phyloP scores from a whole-genome alignment of 2,329 filamentous ascomycete species.

The Fusarium nurragi region DNA sequence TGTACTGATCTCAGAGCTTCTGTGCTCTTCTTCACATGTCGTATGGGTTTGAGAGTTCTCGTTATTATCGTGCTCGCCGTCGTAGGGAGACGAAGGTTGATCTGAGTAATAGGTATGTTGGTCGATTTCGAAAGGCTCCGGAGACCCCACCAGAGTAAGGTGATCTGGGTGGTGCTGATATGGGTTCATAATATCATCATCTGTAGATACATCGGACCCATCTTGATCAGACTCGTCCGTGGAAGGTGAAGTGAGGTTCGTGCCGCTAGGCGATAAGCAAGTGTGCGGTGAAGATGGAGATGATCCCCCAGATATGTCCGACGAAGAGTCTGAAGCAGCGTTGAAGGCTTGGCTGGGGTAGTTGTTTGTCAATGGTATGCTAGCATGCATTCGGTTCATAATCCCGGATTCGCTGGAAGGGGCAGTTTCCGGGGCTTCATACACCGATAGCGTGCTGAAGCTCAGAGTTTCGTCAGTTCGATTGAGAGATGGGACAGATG shows the following conservation, averaged over 20 bases:
- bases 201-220: neutral
- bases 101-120: neutral
- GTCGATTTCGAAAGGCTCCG: neutral
- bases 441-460: neutral
- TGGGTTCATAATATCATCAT: no score
- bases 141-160: rapidly evolving
- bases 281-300: neutral
- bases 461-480: neutral
- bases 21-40: no score
- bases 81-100: neutral
- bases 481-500: neutral
- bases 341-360: neutral
- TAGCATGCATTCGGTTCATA: neutral
- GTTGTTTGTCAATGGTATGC: neutral
- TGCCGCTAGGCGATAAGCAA: neutral
- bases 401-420: neutral
- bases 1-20: no score
- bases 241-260: neutral
- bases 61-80: neutral
- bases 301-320: neutral
- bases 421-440: neutral
- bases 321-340: neutral
- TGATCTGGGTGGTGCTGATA: no score
- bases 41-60: neutral
- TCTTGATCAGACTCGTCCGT: neutral